Percentiles rank a stretch among this genome's conserved stretches.
These are phyloP conservation scores for Dentipellis fragilis DNA, from an alignment of 768 basidiomycete species.

Conservation along the genomic window DNA sequence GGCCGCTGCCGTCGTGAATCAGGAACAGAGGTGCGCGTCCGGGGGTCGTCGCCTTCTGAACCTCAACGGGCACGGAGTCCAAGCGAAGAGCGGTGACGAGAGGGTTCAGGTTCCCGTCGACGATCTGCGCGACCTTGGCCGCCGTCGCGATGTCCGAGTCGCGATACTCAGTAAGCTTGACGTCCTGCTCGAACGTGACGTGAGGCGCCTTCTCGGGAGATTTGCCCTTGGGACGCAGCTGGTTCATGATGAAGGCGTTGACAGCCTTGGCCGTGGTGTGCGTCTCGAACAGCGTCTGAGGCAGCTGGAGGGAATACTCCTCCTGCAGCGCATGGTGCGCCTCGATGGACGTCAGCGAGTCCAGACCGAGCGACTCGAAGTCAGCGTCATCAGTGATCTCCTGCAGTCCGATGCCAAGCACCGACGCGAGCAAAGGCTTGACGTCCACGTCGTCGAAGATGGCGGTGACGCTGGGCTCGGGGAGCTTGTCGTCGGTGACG, in stretches of 20 bases:
- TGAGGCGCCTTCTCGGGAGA: not conserved
- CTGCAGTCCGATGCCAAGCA: constrained; percentile 28
- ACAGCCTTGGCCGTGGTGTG: constrained; percentile 31
- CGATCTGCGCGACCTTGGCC: not conserved
- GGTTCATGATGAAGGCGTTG: constrained; percentile 20
- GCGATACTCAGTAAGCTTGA: no score
- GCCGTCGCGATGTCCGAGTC: not conserved
- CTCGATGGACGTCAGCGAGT: constrained; percentile 59
- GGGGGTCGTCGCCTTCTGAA: constrained; percentile 25
- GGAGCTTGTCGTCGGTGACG: not conserved
- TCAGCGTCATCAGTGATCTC: constrained; percentile 35
- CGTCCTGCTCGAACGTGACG: not conserved
- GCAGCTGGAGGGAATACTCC: constrained; percentile 31
- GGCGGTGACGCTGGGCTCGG: not conserved
- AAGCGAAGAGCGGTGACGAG: constrained; percentile 13
- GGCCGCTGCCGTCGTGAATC: constrained; percentile 67
- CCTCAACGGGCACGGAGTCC: constrained; percentile 21
- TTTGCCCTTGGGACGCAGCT: not conserved
- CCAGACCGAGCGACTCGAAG: constrained; percentile 44
- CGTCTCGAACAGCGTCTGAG: constrained; percentile 31
- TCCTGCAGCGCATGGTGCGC: constrained; percentile 36
- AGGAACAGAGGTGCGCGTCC: constrained; percentile 41
- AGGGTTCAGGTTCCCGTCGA: not conserved
- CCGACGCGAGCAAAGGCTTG: constrained; percentile 30
- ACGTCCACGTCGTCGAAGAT: constrained; percentile 17